phyloP scores from a whole-genome alignment of 768 basidiomycete genomes.

The Melanogaster broomeanus region DNA sequence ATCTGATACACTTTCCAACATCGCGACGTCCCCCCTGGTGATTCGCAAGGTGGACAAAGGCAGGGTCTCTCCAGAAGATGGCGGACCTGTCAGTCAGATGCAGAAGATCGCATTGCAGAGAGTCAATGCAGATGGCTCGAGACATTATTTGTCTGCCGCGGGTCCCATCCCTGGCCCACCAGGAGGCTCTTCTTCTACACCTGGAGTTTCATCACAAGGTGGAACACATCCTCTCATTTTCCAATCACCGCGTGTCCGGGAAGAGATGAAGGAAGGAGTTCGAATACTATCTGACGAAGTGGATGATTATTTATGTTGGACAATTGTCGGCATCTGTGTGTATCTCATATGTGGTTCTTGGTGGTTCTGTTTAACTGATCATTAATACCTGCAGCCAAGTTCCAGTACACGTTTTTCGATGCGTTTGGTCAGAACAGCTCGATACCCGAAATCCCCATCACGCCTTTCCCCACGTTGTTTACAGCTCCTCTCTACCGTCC shows the following conservation, averaged over 20 bases:
- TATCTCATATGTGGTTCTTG: slow-evolving; percentile 16
- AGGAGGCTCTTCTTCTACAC: slow-evolving; percentile 68
- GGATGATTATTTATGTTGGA: slow-evolving; percentile 95
- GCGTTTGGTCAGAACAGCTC: slow-evolving; percentile 79
- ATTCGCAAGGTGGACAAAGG: slow-evolving; percentile 95
- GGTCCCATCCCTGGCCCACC: slow-evolving; percentile 81
- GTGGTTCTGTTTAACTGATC: slow-evolving; percentile 21
- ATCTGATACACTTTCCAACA: slow-evolving; percentile 82
- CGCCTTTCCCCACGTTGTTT: slow-evolving; percentile 87
- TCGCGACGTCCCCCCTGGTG: slow-evolving; percentile 80
- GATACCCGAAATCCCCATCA: slow-evolving; percentile 79
- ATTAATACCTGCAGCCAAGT: slow-evolving; percentile 62
- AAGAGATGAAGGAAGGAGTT: slow-evolving; percentile 79
- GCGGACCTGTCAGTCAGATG: slow-evolving; percentile 94
- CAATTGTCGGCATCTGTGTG: slow-evolving; percentile 93
- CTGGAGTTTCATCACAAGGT: slow-evolving; percentile 73
- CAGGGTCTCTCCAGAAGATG: slow-evolving; percentile 81
- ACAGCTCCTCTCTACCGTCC: slow-evolving; percentile 76
- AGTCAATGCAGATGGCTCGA: slow-evolving; percentile 76
- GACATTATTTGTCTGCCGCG: slow-evolving; percentile 88
- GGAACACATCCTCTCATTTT: slow-evolving; percentile 83
- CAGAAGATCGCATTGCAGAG: slow-evolving; percentile 93
- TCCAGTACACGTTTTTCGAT: slow-evolving; percentile 94
- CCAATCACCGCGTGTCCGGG: slow-evolving; percentile 75
- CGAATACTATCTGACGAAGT: slow-evolving; percentile 82